Evolutionary conservation across 2,329 filamentous ascomycete species (phyloP).

Genomic region (Paracorniculantispora psalliotae): DNA sequence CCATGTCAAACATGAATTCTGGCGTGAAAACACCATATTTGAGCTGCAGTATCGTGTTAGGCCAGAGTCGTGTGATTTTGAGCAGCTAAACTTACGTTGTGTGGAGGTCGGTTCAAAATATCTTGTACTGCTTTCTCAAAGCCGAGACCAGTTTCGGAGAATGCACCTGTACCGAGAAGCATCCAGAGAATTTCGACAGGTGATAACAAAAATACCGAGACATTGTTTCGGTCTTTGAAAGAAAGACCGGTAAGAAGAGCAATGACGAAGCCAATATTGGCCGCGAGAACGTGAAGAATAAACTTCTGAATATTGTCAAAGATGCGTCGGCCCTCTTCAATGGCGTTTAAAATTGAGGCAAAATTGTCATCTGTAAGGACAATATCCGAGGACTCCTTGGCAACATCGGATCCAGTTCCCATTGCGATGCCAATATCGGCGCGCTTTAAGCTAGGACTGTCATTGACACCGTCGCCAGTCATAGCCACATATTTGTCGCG

Average conservation of each 20-base stretch:
- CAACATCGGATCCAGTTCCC: conserved; percentile 64
- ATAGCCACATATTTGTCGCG: conserved; percentile 59
- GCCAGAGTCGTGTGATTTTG: background rate
- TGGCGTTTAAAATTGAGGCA: conserved; percentile 35
- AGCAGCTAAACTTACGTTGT: conserved; percentile 37
- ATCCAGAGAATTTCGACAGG: conserved; percentile 72
- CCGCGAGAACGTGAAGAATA: conserved; percentile 59
- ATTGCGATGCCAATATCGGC: conserved; percentile 68
- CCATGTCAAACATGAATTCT: conserved; percentile 59
- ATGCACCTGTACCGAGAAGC: conserved; percentile 66
- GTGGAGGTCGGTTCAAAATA: conserved; percentile 61
- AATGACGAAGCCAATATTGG: conserved; percentile 63
- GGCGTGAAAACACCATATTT: conserved; percentile 56
- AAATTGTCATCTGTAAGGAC: conserved; percentile 68
- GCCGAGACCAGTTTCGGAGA: conserved; percentile 68
- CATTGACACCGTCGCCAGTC: conserved; percentile 69
- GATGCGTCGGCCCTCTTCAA: conserved; percentile 62
- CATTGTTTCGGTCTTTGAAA: conserved; percentile 59
- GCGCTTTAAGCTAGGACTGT: conserved; percentile 60
- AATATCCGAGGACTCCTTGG: conserved; percentile 61
- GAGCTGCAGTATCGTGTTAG: conserved; percentile 21
- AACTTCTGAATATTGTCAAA: conserved; percentile 71
- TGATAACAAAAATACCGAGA: conserved; percentile 65
- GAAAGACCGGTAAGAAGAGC: conserved; percentile 62
- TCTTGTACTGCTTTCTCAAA: conserved; percentile 64